phyloP scores from a whole-genome alignment of 345 rosid species.

The Excoecaria agallocha region DNA sequence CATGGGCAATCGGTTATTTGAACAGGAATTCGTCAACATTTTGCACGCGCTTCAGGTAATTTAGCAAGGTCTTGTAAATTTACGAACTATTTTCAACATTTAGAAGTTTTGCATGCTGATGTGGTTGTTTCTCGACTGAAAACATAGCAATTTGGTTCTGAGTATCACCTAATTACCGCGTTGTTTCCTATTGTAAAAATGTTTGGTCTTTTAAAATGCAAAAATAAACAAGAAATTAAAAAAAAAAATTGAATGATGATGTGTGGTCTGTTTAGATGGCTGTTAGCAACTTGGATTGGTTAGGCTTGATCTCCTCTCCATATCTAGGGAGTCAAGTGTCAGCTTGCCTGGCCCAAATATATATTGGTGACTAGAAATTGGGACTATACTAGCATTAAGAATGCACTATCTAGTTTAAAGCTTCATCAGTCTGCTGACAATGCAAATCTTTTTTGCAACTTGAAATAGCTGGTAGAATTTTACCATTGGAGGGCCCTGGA shows the following conservation, averaged over 20 bases:
- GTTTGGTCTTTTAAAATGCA: not conserved
- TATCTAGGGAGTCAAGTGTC: not conserved
- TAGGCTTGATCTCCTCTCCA: not conserved
- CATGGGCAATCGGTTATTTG: slow-evolving; percentile 46
- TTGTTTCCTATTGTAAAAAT: not conserved
- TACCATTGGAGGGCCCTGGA: slow-evolving; percentile 53
- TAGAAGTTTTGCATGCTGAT: not conserved
- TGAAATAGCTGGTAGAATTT: slow-evolving; percentile 60
- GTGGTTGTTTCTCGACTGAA: not conserved
- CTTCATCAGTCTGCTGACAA: not conserved
- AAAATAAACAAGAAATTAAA: not conserved
- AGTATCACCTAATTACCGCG: not conserved
- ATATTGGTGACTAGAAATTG: not conserved
- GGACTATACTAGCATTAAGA: not conserved
- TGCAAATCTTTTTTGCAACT: slow-evolving; percentile 5
- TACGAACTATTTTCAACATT: not conserved
- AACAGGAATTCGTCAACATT: slow-evolving; percentile 46
- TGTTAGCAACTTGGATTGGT: not conserved
- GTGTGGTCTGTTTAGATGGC: not conserved
- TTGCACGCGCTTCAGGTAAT: slow-evolving; percentile 85
- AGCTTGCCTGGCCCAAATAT: not conserved
- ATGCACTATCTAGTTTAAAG: not conserved
- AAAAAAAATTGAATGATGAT: not conserved
- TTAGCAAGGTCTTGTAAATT: not conserved
- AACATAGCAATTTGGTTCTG: not conserved